Evolutionary conservation across 106 monocot species (phyloP), one percentile per base, ranked within the genome.

Genomic region (Dendrobium catenatum): DNA sequence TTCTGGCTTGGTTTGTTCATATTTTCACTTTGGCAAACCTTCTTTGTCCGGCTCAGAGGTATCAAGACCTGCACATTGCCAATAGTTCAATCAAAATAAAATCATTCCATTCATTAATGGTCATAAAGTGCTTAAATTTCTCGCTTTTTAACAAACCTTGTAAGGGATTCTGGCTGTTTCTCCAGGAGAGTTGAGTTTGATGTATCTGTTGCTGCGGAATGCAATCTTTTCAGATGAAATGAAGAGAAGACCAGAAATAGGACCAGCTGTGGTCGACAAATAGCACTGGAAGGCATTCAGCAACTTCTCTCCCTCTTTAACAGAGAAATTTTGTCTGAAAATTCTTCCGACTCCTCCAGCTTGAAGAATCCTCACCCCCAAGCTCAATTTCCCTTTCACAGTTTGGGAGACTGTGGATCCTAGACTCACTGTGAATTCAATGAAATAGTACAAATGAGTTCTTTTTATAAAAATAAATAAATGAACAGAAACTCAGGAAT

Each of bases 1-100:
- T 93, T 93, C 79, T 90, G 88, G 16, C 75, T 83, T 16, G 90
- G 88, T 33, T 90, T 87, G 74, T 76, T 78, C 42, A 78, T 31
- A 74, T 88, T 87, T 84, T 88, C 88, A n/a, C 86, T 83, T 27
- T 84, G 86, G 68, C 67, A 83, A 8, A 74, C 84, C 26, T 77
- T 82, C 77, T 90, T 88, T 48, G 88, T 88, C 77, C 83, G 88
- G 43, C 72, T 84, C 46, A 84, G 20, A 5, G 93, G 93, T 6
- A 93, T 88, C 31, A 83, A 47, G 19, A 91, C 89, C 86, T 88
- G 80, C 26, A 41, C 9, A 74, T 18, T 51, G 13, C 51, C 1
- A 51, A 51, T 3, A 15, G 3, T 51, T 51, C 51, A 51, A 51
- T 51, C 10, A 51, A 51, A 51, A 72, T 40, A 31, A 72, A 15